Percentiles rank a stretch among this genome's conserved stretches.
Evolutionary conservation across 2,329 filamentous ascomycete species (phyloP).

Genomic region (Intubia oerlemansii): DNA sequence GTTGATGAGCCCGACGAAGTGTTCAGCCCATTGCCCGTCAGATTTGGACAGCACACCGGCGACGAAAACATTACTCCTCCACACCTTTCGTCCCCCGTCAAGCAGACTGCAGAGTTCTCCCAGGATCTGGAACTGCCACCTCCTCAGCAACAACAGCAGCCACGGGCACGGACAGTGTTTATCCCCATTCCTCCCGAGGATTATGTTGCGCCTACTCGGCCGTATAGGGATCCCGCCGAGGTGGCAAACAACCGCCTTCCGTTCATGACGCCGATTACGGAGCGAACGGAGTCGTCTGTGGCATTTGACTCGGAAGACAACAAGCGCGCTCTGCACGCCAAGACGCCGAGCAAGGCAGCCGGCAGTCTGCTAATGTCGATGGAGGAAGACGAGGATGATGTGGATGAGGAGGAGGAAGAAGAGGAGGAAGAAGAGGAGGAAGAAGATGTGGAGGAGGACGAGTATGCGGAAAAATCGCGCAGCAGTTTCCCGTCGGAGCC

Average conservation of each 20-base stretch:
- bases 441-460: too few relatives aligned
- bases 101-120: too few relatives aligned
- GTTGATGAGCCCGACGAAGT: conserved; percentile 13
- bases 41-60: too few relatives aligned
- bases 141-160: conserved; percentile 15
- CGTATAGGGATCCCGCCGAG: conserved; percentile 61
- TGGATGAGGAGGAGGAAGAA: too few relatives aligned
- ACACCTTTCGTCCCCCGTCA: too few relatives aligned
- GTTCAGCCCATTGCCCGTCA: conserved; percentile 6
- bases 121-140: conserved; percentile 10
- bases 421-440: conserved; percentile 8
- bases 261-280: conserved; percentile 97
- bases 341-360: conserved; percentile 52
- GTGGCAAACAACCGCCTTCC: conserved; percentile 78
- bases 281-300: conserved; percentile 79
- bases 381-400: conserved; percentile 12
- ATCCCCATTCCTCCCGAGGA: conserved; percentile 70
- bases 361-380: conserved; percentile 7
- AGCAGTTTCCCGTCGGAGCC: conserved; percentile 1
- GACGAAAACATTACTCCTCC: too few relatives aligned
- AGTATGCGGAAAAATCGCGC: neutral
- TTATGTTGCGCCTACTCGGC: conserved; percentile 57
- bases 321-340: conserved; percentile 36
- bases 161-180: conserved; percentile 38
- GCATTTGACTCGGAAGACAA: conserved; percentile 40